These are phyloP conservation scores for Neonectria coccinea DNA, from an alignment of 2,329 filamentous ascomycete species.

Conservation along the genomic window DNA sequence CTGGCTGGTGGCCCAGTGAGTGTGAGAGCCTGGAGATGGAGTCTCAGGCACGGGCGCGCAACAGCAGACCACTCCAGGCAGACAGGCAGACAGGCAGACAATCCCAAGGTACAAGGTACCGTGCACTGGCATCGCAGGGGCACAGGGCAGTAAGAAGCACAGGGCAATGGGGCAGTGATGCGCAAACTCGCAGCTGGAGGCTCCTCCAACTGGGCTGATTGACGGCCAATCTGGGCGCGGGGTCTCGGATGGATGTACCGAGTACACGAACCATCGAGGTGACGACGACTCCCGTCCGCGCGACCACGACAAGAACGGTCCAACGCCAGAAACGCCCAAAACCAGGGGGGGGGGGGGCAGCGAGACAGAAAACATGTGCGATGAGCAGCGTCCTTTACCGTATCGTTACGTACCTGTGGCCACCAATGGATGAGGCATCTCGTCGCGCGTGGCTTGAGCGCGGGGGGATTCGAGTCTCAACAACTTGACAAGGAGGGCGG, in stretches of 20 bases:
- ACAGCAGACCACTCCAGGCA: constrained; percentile 24
- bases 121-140: not conserved
- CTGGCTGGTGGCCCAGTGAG: constrained; percentile 30
- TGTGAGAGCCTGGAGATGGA: constrained; percentile 14
- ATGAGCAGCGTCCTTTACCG: constrained; percentile 5
- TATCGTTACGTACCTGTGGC: constrained; percentile 38
- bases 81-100: constrained; percentile 32
- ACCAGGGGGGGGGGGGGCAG: not conserved
- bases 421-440: constrained; percentile 40
- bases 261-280: constrained; percentile 2
- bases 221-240: constrained; percentile 27
- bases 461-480: constrained; percentile 2
- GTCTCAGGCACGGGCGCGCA: constrained; percentile 32
- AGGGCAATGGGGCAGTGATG: constrained; percentile 35
- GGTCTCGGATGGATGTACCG: constrained; percentile 28
- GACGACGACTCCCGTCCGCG: constrained; percentile 2
- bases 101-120: constrained; percentile 7
- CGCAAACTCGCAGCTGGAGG: constrained; percentile 34
- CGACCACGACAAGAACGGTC: constrained; percentile 9
- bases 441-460: constrained; percentile 2
- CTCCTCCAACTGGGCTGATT: constrained; percentile 3
- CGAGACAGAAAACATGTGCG: not conserved
- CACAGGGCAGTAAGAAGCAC: constrained; percentile 6
- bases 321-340: constrained; percentile 2
- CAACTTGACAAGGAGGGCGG: not conserved